These are phyloP conservation scores for Leishmania tarentolae DNA, from an alignment of 208 protist species.

Conservation along the genomic window DNA sequence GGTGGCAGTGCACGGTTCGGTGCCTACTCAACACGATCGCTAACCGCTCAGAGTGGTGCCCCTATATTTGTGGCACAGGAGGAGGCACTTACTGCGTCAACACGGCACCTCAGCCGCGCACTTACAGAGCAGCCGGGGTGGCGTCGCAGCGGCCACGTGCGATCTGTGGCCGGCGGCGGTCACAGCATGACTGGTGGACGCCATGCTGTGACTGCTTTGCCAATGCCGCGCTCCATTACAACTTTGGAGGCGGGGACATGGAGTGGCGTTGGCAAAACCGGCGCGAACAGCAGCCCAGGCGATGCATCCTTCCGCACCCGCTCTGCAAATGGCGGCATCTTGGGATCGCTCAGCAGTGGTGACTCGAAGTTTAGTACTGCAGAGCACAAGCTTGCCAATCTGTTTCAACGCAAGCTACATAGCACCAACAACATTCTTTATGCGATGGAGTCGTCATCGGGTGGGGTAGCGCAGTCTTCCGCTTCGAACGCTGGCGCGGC, in stretches of 20 bases:
- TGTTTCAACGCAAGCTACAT: slow-evolving; percentile 17
- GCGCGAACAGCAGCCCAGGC: slow-evolving; percentile 1
- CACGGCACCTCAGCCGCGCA: slow-evolving; percentile 18
- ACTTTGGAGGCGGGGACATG: slow-evolving; percentile 28
- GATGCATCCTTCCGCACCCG: slow-evolving; percentile 13
- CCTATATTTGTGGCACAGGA: slow-evolving; percentile 33
- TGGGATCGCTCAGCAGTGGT: slow-evolving; percentile 4
- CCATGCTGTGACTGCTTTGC: slow-evolving; percentile 17
- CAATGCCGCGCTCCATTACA: slow-evolving; percentile 15
- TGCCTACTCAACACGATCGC: background rate
- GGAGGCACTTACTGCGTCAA: slow-evolving; percentile 25
- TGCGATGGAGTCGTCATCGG: slow-evolving; percentile 19
- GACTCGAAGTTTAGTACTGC: slow-evolving; percentile 1
- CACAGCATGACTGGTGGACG: slow-evolving; percentile 9
- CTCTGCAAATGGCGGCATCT: slow-evolving; percentile 21
- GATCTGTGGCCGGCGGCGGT: slow-evolving; percentile 14
- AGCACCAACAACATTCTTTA: slow-evolving; percentile 1
- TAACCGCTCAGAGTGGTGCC: background rate
- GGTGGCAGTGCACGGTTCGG: background rate
- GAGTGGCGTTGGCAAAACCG: background rate
- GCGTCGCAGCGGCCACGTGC: slow-evolving; percentile 23
- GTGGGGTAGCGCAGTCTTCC: slow-evolving; percentile 1
- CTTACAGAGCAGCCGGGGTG: slow-evolving; percentile 23
- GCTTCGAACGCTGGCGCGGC: background rate
- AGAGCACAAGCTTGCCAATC: slow-evolving; percentile 26